phyloP scores from a whole-genome alignment of 2,329 filamentous ascomycete genomes.

The Sclerotinia borealis region DNA sequence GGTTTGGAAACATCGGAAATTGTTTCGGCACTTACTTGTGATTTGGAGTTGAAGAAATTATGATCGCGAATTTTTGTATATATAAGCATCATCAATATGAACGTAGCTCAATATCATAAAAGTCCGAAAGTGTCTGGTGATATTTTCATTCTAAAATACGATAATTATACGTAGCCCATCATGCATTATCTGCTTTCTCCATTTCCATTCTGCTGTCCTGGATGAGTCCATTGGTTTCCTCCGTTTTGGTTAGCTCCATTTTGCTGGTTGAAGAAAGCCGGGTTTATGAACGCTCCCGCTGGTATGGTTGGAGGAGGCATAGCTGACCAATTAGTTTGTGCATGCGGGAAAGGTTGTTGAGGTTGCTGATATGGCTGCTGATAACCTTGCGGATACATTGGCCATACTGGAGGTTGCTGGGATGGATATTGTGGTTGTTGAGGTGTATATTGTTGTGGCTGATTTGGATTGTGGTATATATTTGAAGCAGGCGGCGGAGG shows the following conservation, averaged over 20 bases:
- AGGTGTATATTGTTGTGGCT: neutral
- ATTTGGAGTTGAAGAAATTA: neutral
- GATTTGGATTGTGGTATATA: conserved; percentile 2
- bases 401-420: conserved; percentile 27
- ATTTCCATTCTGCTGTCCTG: conserved; percentile 17
- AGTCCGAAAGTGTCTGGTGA: neutral
- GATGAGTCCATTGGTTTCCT: conserved; percentile 22
- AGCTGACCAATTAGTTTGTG: conserved; percentile 18
- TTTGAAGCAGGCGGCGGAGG: conserved; percentile 11
- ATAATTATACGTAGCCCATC: neutral
- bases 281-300: conserved; percentile 29
- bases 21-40: neutral
- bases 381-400: conserved; percentile 20
- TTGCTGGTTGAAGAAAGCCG: conserved; percentile 25
- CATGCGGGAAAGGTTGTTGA: conserved; percentile 15
- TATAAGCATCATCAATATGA: too few relatives aligned
- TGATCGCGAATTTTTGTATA: neutral
- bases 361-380: conserved; percentile 18
- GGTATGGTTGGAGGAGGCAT: conserved; percentile 15
- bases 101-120: neutral
- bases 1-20: neutral
- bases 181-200: conserved; percentile 3
- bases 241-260: conserved; percentile 14
- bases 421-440: conserved; percentile 19
- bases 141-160: neutral